Percentiles rank a stretch among this genome's conserved stretches.
Conservation (phyloP, 1,139 yeast species). For the Debaryomyces singareniensis region DNA sequence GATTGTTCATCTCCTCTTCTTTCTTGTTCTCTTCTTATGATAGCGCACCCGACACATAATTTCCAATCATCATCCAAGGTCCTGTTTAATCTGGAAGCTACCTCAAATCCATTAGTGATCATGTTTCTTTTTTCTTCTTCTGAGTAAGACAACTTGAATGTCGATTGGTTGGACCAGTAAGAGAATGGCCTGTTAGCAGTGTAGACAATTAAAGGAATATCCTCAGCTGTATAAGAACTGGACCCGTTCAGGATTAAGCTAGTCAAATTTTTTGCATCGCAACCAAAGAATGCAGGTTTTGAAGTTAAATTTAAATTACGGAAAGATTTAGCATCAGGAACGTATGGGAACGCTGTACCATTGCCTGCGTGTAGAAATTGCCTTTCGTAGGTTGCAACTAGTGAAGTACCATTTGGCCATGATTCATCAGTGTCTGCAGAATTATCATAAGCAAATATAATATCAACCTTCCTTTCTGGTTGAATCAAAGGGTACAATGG, state of each 20-base stretch:
- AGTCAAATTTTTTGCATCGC: constrained; percentile 65
- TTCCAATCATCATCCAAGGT: constrained; percentile 72
- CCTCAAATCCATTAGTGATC: constrained; percentile 77
- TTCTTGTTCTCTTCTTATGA: constrained; percentile 76
- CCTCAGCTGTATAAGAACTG: constrained; percentile 19
- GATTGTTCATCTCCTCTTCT: constrained; percentile 58
- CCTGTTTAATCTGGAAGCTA: constrained; percentile 63
- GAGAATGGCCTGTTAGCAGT: constrained; percentile 73
- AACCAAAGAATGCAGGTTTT: constrained; percentile 80
- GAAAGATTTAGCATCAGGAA: constrained; percentile 71
- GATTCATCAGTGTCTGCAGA: constrained; percentile 35
- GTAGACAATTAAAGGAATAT: constrained; percentile 74
- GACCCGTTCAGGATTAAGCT: constrained; percentile 22
- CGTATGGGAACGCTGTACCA: constrained; percentile 72
- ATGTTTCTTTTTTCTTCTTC: constrained; percentile 52
- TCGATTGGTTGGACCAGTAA: constrained; percentile 62
- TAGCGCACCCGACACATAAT: constrained; percentile 84
- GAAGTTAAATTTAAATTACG: constrained; percentile 53
- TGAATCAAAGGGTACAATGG: constrained; percentile 37
- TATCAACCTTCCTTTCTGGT: constrained; percentile 33
- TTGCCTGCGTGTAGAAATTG: constrained; percentile 60
- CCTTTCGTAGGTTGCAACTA: constrained; percentile 53
- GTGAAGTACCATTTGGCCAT: constrained; percentile 39
- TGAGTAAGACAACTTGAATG: constrained; percentile 60
- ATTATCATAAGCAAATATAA: constrained; percentile 45